Evolutionary conservation across 805 yeast genomes (phyloP), one percentile per base, ranked within the genome.

Genomic region (Candida railenensis): DNA sequence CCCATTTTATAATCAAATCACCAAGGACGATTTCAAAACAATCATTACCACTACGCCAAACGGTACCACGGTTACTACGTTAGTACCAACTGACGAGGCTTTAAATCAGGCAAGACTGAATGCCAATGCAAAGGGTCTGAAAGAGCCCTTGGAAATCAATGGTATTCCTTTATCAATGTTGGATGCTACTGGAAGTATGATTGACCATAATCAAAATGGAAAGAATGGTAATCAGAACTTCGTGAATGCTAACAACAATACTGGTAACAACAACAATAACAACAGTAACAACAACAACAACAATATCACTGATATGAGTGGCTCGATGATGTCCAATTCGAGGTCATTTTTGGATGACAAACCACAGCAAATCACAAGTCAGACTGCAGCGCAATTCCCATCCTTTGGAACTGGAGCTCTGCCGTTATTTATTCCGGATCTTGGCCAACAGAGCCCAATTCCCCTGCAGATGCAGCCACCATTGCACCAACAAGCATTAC

Each of bases 1-100:
- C 39, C 97, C 97, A 7, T 86, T 90, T 58, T 90, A 89, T 65
- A 88, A 87, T 59, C 96, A 90, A 63, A 90, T 90, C 58, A 86
- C 91, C 25, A 84, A 82, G 55, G 97, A 90, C 62, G 92, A 89
- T 62, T 90, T 89, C 68, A 85, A 85, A 43, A 85, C 96, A 0
- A 81, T 87, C 25, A 85, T 90, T 1, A 82, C 89, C 2, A 90
- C 96, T 0, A 86, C 96, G 0, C 96, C 96, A 1, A 88, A 88
- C 54, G 97, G 97, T 46, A 90, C 97, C 0, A 88, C 97, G 0
- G 77, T 89, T 19, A 90, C 97, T 0, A 89, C 91, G 0, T 75
- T 90, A 53, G 91, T 89, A 1, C 97, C 96, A 2, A 89, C 96
- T 0, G 86, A 85, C 58, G 81, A 80, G 49, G 94, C 95, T 0